Evolutionary conservation across 1,284 basidiomycete species (phyloP).

Genomic region (Jaminaea rosea): DNA sequence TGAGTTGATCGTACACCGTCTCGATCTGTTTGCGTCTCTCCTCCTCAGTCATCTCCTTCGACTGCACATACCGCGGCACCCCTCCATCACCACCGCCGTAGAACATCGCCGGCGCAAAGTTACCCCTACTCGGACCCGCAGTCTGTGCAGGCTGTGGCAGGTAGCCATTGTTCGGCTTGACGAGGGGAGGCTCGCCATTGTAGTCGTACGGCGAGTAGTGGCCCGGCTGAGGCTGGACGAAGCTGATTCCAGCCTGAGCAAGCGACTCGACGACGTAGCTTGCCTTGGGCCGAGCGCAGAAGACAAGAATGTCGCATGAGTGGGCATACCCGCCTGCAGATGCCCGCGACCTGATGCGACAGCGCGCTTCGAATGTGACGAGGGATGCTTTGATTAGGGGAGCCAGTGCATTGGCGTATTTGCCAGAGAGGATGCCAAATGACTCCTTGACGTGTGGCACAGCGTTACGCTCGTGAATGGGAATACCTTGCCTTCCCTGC

Average conservation of each 20-base stretch:
- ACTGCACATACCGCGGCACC: slow-evolving; percentile 14
- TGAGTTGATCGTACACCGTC: slow-evolving; percentile 78
- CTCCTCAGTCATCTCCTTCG: slow-evolving; percentile 55
- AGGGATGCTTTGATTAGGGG: slow-evolving; percentile 16
- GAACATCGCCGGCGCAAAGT: too few relatives aligned
- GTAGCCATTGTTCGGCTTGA: too few relatives aligned
- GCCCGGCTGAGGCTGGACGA: slow-evolving; percentile 62
- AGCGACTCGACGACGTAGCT: slow-evolving; percentile 68
- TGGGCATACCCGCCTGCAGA: slow-evolving; percentile 53
- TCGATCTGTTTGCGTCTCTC: slow-evolving; percentile 88
- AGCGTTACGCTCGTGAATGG: slow-evolving; percentile 6
- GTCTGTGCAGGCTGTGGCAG: too few relatives aligned
- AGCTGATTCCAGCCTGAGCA: slow-evolving; percentile 59
- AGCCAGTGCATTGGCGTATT: slow-evolving; percentile 17
- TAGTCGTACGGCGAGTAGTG: slow-evolving; percentile 57
- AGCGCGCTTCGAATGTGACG: slow-evolving; percentile 28
- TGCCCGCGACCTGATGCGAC: slow-evolving; percentile 21
- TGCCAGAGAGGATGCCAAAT: slow-evolving; percentile 28
- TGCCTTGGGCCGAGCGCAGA: slow-evolving; percentile 84
- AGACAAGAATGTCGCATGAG: slow-evolving; percentile 74
- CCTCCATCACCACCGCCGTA: slow-evolving; percentile 47
- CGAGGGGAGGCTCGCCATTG: slow-evolving; percentile 59
- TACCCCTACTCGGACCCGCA: too few relatives aligned
- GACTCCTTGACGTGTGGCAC: slow-evolving; percentile 4
- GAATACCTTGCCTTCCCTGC: slow-evolving; percentile 4